Base-by-base conservation (phyloP, 352 stramenopile species). In the Pythium chondricola region DNA sequence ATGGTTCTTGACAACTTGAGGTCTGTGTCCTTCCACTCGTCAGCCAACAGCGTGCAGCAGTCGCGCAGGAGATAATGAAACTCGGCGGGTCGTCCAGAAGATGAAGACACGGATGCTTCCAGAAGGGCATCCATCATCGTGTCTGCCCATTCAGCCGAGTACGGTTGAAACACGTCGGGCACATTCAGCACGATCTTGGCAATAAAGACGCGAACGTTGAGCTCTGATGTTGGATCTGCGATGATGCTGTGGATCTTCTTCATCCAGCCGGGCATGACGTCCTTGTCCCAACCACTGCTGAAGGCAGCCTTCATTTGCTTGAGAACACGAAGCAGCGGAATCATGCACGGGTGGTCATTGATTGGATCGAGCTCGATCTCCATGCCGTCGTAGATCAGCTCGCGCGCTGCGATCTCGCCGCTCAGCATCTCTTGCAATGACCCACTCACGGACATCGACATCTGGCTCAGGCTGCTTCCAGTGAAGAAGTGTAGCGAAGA, bases 61-160 rank as follows among this genome's bases (percentile, higher is more conserved):
- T 93, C 83, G 26, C 80, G 73, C 32, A 93, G 56, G 32, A 93
- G 49, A 48, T 91, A 91, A 35, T 78, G 70, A 41, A 91, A 90
- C 40, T 90, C 76, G 27, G 61, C 45, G 8, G 35, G 37, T 43
- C 50, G 56, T 5, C 33, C 17, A 6, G 53, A 54, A 6, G 52
- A 59, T 16, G 56, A 53, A 1, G 61, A 65, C 10, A 52, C 43
- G 27, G 59, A 76, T 4, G 65, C 69, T 32, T 86, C 70, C 4
- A 91, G 21, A 25, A 88, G 33, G 1, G 66, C 46, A 26, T 85
- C 65, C 24, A 88, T 47, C n/a, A 91, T 55, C 40, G 61, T 68
- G 18, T 55, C 55, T 7, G 87, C 30, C 78, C 79, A 91, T 38
- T 47, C 50, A 1, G 63, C 56, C 5, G 63, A 61, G 33, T 86